Conservation (phyloP, 2,329 filamentous ascomycete species). For the Shiraia sp. region DNA sequence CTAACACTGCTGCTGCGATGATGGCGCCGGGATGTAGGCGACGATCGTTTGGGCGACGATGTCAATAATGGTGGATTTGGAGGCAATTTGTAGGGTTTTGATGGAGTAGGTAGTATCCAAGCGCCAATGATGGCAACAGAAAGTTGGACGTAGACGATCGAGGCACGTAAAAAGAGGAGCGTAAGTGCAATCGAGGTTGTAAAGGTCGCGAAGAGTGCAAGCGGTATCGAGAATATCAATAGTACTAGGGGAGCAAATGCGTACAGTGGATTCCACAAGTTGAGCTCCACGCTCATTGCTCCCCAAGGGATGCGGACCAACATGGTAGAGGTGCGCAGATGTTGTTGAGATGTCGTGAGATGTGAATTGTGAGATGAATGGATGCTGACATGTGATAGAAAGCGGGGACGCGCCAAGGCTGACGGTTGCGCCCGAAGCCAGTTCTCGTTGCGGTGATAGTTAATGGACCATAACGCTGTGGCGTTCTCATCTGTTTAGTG, state of each 20-base stretch:
- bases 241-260: conserved; percentile 42
- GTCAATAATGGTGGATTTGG: conserved; percentile 10
- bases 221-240: conserved; percentile 44
- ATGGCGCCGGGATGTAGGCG: conserved; percentile 29
- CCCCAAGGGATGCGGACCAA: conserved; percentile 11
- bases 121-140: conserved; percentile 44
- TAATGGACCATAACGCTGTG: too few species aligned
- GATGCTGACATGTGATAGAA: not conserved
- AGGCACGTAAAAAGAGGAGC: conserved; percentile 45
- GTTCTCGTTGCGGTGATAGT: too few species aligned
- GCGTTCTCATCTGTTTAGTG: too few species aligned
- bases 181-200: conserved; percentile 46
- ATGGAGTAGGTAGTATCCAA: conserved; percentile 35
- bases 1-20: conserved; percentile 29
- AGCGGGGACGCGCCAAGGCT: too few species aligned
- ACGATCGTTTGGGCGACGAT: conserved; percentile 19
- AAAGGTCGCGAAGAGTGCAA: conserved; percentile 43
- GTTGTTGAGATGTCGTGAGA: not conserved
- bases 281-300: conserved; percentile 17
- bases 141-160: conserved; percentile 49
- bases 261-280: conserved; percentile 35
- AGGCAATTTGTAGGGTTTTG: conserved; percentile 15
- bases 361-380: conserved; percentile 25
- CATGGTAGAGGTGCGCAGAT: not conserved
- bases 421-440: too few species aligned